phyloP scores from a whole-genome alignment of 768 basidiomycete genomes.

The Trametes villosa region DNA sequence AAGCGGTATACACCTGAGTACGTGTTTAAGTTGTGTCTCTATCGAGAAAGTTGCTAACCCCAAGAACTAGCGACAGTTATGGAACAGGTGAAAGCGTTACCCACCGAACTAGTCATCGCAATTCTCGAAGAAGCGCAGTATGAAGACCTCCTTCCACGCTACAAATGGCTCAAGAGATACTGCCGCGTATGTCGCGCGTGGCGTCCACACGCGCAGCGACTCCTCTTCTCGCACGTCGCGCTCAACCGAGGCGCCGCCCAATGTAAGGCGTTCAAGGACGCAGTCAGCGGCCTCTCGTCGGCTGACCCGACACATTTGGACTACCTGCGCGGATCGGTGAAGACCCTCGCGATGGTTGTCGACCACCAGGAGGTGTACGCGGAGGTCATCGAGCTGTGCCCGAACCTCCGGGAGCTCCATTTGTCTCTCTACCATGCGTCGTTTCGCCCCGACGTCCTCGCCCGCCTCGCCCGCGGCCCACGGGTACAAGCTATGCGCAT shows the following conservation, averaged over 20 bases:
- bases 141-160: constrained; percentile 8
- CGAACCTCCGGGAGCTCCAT: constrained; percentile 10
- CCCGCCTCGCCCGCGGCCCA: not conserved
- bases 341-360: not conserved
- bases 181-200: constrained; percentile 9
- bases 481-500: not conserved
- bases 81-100: no score
- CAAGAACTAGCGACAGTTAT: no score
- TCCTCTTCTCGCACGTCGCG: constrained; percentile 11
- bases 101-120: not conserved
- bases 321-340: not conserved
- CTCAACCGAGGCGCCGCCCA: constrained; percentile 3
- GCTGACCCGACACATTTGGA: not conserved
- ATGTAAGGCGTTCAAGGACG: constrained; percentile 1
- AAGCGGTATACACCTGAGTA: no score
- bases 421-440: not conserved
- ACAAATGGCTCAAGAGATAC: constrained; percentile 13
- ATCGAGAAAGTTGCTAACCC: no score
- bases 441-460: constrained; percentile 7
- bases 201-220: constrained; percentile 4
- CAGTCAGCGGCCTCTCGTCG: not conserved
- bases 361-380: constrained; percentile 10
- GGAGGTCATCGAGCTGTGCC: constrained; percentile 5
- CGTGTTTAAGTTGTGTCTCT: no score
- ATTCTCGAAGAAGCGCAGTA: constrained; percentile 12